These are phyloP conservation scores for Phytophthora pinifolia DNA, from an alignment of 352 stramenopile genomes.

Conservation along the genomic window DNA sequence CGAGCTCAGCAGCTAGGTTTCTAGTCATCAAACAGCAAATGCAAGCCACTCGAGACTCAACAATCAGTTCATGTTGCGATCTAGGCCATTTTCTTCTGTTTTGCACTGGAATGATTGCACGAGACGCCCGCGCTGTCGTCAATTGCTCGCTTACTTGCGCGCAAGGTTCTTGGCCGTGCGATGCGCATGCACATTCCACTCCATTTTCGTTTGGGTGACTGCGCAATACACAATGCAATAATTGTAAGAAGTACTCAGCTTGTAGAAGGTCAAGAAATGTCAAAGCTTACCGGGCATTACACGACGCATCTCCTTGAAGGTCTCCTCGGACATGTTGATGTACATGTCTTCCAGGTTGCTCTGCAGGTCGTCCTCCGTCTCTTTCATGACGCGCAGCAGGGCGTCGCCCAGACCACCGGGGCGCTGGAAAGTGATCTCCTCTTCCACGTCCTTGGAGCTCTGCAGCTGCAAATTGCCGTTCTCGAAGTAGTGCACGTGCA, in stretches of 20 bases:
- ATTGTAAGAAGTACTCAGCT: background rate
- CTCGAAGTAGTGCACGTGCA: conserved; percentile 96
- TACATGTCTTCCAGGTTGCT: conserved; percentile 93
- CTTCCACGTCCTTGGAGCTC: conserved; percentile 69
- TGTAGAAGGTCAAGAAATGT: background rate
- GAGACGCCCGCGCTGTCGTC: background rate
- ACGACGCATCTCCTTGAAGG: conserved; percentile 94
- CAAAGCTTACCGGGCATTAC: conserved; percentile 85
- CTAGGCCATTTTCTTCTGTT: conserved; percentile 13
- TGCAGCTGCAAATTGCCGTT: conserved; percentile 95
- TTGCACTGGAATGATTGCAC: conserved; percentile 9
- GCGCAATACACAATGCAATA: conserved; percentile 2
- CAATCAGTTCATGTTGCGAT: conserved; percentile 18
- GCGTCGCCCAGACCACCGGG: conserved; percentile 57
- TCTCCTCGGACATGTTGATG: conserved; percentile 94
- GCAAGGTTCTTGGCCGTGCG: conserved; percentile 77
- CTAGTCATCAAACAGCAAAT: conserved; percentile 13
- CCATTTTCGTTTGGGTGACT: conserved; percentile 90
- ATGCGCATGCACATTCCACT: conserved; percentile 85
- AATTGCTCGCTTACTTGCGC: conserved; percentile 48
- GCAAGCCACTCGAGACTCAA: too few relatives aligned
- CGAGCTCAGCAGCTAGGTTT: conserved; percentile 20
- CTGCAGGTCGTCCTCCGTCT: conserved; percentile 85
- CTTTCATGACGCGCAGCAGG: conserved; percentile 73
- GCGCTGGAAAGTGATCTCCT: conserved; percentile 47